Evolutionary conservation across 768 basidiomycete genomes (phyloP).

Genomic region (Serendipita sp.): DNA sequence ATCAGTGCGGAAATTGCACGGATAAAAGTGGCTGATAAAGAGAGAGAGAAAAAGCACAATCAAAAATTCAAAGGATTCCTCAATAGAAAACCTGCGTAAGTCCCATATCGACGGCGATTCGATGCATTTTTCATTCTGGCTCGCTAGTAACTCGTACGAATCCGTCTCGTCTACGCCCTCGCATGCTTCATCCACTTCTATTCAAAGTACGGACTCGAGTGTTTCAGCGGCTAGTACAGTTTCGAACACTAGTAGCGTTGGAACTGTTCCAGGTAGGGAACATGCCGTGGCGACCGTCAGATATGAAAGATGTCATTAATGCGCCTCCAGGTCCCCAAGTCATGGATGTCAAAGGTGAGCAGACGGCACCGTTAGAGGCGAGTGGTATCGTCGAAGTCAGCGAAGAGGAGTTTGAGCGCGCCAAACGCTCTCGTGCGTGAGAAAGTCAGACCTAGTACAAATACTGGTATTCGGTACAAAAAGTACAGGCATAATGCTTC

Average conservation of each 20-base stretch:
- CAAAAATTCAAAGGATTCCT: no score
- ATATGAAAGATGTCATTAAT: no score
- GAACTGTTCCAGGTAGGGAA: neutral
- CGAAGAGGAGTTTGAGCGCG: neutral
- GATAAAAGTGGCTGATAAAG: no score
- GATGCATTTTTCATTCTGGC: neutral
- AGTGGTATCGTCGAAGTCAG: neutral
- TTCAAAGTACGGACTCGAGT: neutral
- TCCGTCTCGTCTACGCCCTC: neutral
- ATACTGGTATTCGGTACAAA: neutral
- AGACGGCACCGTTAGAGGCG: neutral
- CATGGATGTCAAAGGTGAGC: neutral
- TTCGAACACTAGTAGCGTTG: neutral
- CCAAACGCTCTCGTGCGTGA: neutral
- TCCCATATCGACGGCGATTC: no score
- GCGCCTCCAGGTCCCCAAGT: neutral
- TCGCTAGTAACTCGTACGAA: neutral
- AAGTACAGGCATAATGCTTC: neutral
- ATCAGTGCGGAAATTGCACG: no score
- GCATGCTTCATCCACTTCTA: neutral
- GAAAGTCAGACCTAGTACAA: neutral
- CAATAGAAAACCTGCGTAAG: no score
- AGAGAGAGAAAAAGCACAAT: no score
- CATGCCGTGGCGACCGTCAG: neutral
- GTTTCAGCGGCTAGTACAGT: neutral